Percentiles rank a stretch among this genome's conserved stretches.
Evolutionary conservation across 2,329 filamentous ascomycete species (phyloP).

Genomic region (Penicillium polonicum): DNA sequence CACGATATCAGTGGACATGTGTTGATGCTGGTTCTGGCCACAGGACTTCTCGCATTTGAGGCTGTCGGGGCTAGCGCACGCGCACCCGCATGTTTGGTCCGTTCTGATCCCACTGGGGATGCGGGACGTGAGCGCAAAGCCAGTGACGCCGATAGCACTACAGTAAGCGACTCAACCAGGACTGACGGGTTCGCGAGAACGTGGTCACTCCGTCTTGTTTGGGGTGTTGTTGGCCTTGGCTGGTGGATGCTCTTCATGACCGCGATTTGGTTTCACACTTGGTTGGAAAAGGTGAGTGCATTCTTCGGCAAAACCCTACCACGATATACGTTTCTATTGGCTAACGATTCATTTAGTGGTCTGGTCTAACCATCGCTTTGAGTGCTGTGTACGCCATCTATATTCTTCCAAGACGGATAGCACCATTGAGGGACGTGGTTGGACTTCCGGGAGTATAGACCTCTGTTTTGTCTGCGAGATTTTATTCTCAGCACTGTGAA

Average conservation of each 20-base stretch:
- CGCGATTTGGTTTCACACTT: slow-evolving; percentile 96
- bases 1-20: slow-evolving; percentile 97
- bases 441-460: slow-evolving; percentile 44
- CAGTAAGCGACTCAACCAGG: slow-evolving; percentile 27
- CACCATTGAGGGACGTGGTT: slow-evolving; percentile 47
- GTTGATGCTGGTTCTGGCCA: slow-evolving; percentile 84
- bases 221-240: slow-evolving; percentile 66
- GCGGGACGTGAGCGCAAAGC: slow-evolving; percentile 41
- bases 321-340: neutral
- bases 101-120: slow-evolving; percentile 28
- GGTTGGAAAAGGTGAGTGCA: slow-evolving; percentile 82
- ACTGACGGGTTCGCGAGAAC: slow-evolving; percentile 55
- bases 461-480: neutral
- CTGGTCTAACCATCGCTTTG: slow-evolving; percentile 51
- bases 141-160: slow-evolving; percentile 17
- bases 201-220: slow-evolving; percentile 52
- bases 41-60: slow-evolving; percentile 78
- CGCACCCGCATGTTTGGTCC: slow-evolving; percentile 41
- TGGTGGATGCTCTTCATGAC: slow-evolving; percentile 99
- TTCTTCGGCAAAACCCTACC: slow-evolving; percentile 21
- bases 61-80: slow-evolving; percentile 60
- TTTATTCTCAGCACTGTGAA: slow-evolving; percentile 3
- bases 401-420: slow-evolving; percentile 49
- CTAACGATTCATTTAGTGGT: slow-evolving; percentile 40
- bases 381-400: slow-evolving; percentile 52